These are phyloP conservation scores for Ehretia macrophylla DNA, from an alignment of 257 asterid genomes.

Conservation along the genomic window DNA sequence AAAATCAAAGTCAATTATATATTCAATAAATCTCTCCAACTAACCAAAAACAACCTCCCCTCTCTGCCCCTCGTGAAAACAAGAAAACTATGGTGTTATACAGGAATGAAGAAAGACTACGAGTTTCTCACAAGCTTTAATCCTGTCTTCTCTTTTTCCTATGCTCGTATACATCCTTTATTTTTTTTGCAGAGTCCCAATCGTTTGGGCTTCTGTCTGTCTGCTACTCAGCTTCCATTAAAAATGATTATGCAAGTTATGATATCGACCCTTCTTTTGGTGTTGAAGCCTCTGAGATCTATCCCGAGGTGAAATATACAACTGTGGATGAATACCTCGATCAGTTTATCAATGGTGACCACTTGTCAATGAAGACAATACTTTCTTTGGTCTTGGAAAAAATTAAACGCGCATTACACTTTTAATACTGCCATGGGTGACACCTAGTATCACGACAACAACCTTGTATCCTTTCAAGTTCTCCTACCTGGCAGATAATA, in stretches of 20 bases:
- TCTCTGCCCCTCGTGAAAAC: too few species aligned
- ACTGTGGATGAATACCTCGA: conserved; percentile 12
- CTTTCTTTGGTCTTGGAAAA: background rate
- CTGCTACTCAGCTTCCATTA: conserved; percentile 4
- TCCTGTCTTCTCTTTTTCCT: too few species aligned
- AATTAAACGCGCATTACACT: background rate
- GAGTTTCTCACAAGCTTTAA: too few species aligned
- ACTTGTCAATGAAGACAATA: background rate
- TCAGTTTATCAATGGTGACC: background rate
- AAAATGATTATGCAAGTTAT: conserved; percentile 3
- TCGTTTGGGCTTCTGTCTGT: background rate
- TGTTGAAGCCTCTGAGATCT: conserved; percentile 17
- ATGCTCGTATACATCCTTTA: too few species aligned
- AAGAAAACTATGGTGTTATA: too few species aligned
- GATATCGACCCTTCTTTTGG: conserved; percentile 14
- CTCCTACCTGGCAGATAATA: too few species aligned
- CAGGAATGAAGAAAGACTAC: too few species aligned
- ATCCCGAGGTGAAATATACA: conserved; percentile 17
- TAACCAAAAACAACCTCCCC: too few species aligned
- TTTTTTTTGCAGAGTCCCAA: conserved; percentile 5
- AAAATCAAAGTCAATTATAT: too few species aligned
- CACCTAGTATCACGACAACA: too few species aligned
- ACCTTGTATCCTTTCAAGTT: too few species aligned
- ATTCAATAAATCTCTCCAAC: too few species aligned
- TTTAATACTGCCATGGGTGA: background rate